Evolutionary conservation across 805 yeast species (phyloP).

Genomic region (Metschnikowia proteae): DNA sequence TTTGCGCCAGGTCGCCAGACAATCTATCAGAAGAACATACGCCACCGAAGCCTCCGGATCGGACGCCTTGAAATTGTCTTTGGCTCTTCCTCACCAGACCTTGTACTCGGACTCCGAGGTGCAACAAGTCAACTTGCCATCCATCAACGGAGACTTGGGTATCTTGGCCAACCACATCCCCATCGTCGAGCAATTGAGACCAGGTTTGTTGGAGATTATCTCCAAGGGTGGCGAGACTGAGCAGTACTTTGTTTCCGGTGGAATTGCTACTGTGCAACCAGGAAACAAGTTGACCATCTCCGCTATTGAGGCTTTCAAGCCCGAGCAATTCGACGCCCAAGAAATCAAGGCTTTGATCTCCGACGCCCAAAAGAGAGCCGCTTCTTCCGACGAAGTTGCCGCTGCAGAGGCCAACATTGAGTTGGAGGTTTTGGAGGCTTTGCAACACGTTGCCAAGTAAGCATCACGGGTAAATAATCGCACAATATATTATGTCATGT

Average conservation of each 20-base stretch:
- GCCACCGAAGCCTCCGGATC: slow-evolving; percentile 71
- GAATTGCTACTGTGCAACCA: slow-evolving; percentile 94
- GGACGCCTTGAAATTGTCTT: slow-evolving; percentile 78
- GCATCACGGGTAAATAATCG: slow-evolving; percentile 2
- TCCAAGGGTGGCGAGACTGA: slow-evolving; percentile 67
- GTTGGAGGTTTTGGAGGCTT: slow-evolving; percentile 93
- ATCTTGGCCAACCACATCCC: slow-evolving; percentile 97
- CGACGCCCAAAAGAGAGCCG: slow-evolving; percentile 89
- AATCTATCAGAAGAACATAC: slow-evolving; percentile 73
- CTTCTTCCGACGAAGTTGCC: slow-evolving; percentile 79
- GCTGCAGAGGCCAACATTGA: slow-evolving; percentile 95
- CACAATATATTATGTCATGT: slow-evolving; percentile 3
- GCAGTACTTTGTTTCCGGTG: slow-evolving; percentile 91
- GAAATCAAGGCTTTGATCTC: slow-evolving; percentile 76
- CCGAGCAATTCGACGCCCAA: slow-evolving; percentile 78
- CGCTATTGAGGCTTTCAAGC: slow-evolving; percentile 92
- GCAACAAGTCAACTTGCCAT: slow-evolving; percentile 88
- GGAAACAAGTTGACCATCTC: slow-evolving; percentile 86
- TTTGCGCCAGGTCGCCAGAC: slow-evolving; percentile 57
- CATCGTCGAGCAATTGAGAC: slow-evolving; percentile 89
- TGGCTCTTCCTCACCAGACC: slow-evolving; percentile 87
- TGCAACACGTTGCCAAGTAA: slow-evolving; percentile 76
- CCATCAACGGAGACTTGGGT: slow-evolving; percentile 94
- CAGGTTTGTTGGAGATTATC: slow-evolving; percentile 91
- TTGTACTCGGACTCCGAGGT: slow-evolving; percentile 55